Base-by-base conservation (phyloP, 805 yeast species). In the Debaryomyces tyrocola region DNA sequence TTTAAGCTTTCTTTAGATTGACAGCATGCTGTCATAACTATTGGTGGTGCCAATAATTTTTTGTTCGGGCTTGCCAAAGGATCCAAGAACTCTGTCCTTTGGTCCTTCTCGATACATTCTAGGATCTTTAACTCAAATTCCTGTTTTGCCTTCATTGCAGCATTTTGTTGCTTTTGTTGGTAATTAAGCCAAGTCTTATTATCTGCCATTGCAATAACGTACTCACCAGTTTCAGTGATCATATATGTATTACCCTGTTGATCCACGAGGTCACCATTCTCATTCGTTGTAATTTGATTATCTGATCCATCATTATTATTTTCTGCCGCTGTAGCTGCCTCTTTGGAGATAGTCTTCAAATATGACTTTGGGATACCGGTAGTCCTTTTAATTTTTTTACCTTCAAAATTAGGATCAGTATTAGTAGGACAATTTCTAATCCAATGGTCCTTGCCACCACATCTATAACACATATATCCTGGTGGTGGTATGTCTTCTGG, bases 361-460 rank as follows among this genome's bases (percentile, higher is more conserved):
- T 90, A 90, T 29, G 95, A 85, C 66, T 85, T 87, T 2, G 99
- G 99, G 60, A 94, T 94, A 84, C 99, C 99, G 0, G 98, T 94
- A 0, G 97, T 91, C 56, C 96, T 79, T 57, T 88, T 86, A 41
- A 94, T 86, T 50, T 95, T 78, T 60, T 88, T 89, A 15, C 96
- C 96, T 61, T 92, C 98, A 78, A 90, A 90, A 56, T 83, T 87
- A 2, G 97, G 97, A 66, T 92, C 98, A 37, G 81, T 83, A 59
- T 88, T 86, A 3, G 96, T 89, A 0, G 99, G 99, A 73, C 99
- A 94, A 57, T 90, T 89, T 60, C 87, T 87, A 49, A 94, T 92
- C 90, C 96, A 92, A 65, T 94, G 99, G 49, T 79, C 80, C 65
- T 90, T 88, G 24, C 87, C 89, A 41, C 98, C 98, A 72, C 99